A percentile compares a stretch with the other conserved stretches of the same genome.
Conservation (phyloP, 768 basidiomycete genomes). For the Tylopilus balloui region DNA sequence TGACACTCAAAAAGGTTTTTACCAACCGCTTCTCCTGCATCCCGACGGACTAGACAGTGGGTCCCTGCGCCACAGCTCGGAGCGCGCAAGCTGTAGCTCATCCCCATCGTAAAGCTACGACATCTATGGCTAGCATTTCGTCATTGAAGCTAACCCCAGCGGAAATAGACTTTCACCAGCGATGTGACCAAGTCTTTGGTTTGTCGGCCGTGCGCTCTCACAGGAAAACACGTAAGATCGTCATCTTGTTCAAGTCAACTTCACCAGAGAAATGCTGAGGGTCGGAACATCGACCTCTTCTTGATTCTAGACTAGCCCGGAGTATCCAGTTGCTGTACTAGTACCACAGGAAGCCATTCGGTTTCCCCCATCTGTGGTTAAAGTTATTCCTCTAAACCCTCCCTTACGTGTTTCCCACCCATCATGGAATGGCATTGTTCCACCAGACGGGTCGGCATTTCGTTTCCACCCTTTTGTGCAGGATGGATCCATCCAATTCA, state of each 20-base stretch:
- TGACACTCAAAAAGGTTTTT: no score
- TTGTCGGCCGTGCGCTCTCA: neutral
- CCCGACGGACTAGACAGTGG: no score
- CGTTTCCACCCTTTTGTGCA: conserved; percentile 6
- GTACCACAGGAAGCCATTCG: neutral
- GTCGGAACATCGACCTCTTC: neutral
- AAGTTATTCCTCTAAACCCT: neutral
- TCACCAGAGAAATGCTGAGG: neutral
- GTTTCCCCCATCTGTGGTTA: neutral
- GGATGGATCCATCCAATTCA: conserved; percentile 18
- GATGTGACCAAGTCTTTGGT: no score
- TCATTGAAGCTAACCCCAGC: no score
- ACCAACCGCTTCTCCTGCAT: no score
- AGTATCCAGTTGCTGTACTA: neutral
- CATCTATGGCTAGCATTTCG: no score
- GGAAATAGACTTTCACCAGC: no score
- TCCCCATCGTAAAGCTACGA: no score
- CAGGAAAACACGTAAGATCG: neutral
- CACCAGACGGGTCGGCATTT: neutral
- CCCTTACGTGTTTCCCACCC: neutral
- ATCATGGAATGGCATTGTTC: neutral
- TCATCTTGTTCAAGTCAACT: neutral
- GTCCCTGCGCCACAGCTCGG: no score
- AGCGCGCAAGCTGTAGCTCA: no score
- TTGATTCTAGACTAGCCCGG: neutral